phyloP scores from a whole-genome alignment of 176 grass and related monocot genomes.

The Hordeum marinum region DNA sequence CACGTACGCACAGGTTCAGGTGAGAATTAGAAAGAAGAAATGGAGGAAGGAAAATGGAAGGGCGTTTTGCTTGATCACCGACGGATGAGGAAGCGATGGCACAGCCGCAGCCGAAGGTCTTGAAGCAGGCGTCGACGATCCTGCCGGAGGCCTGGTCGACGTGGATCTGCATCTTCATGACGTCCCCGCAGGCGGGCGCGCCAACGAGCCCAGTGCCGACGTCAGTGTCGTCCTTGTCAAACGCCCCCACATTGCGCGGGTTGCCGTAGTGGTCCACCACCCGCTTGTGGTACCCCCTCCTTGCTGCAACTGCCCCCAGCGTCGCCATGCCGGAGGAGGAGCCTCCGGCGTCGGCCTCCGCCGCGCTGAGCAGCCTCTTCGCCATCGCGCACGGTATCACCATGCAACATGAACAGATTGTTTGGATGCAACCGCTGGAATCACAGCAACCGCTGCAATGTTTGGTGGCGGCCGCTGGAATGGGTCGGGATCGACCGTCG shows the following conservation, averaged over 20 bases:
- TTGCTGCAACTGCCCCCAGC: neutral
- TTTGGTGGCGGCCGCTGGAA: too few relatives aligned
- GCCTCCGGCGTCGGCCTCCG: neutral
- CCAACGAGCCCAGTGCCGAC: constrained; percentile 88
- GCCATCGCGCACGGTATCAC: constrained; percentile 33
- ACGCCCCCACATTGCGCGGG: constrained; percentile 86
- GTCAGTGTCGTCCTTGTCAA: constrained; percentile 72
- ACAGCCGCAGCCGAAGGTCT: constrained; percentile 92
- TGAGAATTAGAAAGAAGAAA: too few relatives aligned
- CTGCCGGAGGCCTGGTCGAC: constrained; percentile 59
- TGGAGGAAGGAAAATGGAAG: neutral
- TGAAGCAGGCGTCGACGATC: constrained; percentile 91
- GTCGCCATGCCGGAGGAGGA: neutral
- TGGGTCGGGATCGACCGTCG: too few relatives aligned
- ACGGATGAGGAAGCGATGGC: constrained; percentile 92
- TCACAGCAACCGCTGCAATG: too few relatives aligned
- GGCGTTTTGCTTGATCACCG: constrained; percentile 19
- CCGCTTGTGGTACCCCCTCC: constrained; percentile 76
- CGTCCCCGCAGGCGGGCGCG: constrained; percentile 88
- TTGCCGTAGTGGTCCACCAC: constrained; percentile 94
- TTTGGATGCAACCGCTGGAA: too few relatives aligned
- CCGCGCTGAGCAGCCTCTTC: neutral
- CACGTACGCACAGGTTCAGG: too few relatives aligned
- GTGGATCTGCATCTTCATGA: constrained; percentile 97
- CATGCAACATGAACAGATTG: too few relatives aligned